These are phyloP conservation scores for Colletotrichum paranaense DNA, from an alignment of 2,329 filamentous ascomycete species.

Conservation along the genomic window DNA sequence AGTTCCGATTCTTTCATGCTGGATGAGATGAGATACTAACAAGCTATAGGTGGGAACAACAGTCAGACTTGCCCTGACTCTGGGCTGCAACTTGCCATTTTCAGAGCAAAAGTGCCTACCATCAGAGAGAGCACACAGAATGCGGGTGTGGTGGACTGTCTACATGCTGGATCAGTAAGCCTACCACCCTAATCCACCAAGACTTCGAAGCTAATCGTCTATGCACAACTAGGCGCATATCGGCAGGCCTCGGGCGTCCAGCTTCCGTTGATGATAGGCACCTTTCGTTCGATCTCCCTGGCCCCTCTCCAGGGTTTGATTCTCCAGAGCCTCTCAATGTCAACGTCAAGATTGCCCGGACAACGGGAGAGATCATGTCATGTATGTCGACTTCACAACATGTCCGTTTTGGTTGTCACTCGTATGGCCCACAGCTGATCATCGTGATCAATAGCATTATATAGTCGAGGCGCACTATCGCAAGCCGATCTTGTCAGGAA, in stretches of 20 bases:
- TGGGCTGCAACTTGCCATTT: constrained; percentile 41
- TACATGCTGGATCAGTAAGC: constrained; percentile 44
- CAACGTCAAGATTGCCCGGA: constrained; percentile 42
- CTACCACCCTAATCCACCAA: fast-evolving
- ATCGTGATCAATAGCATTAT: constrained; percentile 36
- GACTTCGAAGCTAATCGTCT: not conserved
- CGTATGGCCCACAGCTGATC: not conserved
- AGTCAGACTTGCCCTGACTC: constrained; percentile 40
- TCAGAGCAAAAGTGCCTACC: constrained; percentile 41
- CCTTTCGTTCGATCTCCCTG: constrained; percentile 41
- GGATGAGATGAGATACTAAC: not conserved
- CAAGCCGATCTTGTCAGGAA: constrained; percentile 41
- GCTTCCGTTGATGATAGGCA: constrained; percentile 43
- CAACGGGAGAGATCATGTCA: constrained; percentile 43
- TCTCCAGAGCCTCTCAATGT: constrained; percentile 41
- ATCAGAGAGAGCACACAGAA: constrained; percentile 41
- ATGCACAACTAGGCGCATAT: constrained; percentile 38
- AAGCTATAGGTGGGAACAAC: constrained; percentile 40
- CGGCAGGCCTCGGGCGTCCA: constrained; percentile 41
- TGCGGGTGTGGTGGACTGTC: constrained; percentile 44
- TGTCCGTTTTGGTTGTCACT: not conserved
- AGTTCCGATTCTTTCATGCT: fast-evolving
- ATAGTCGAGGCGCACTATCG: constrained; percentile 40
- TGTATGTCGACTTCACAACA: constrained; percentile 28
- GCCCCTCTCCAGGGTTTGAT: constrained; percentile 40